Conservation (phyloP, 2,329 filamentous ascomycete species). For the Ophiostoma sp. region DNA sequence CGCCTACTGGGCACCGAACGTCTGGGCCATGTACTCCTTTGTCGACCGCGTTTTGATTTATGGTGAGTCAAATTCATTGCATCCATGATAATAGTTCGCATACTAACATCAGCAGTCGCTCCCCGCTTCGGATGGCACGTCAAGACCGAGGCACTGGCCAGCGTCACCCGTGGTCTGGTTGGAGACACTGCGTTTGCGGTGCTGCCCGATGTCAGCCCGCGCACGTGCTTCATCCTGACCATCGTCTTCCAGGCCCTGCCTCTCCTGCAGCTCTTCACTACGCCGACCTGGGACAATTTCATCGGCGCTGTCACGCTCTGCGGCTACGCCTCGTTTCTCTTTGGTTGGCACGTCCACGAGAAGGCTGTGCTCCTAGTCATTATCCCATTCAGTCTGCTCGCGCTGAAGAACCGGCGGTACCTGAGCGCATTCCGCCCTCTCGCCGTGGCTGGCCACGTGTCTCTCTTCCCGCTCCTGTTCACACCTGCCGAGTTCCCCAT, state of each 20-base stretch:
- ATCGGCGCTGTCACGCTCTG: slow-evolving; percentile 87
- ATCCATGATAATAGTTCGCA: too few relatives aligned
- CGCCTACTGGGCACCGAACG: slow-evolving; percentile 96
- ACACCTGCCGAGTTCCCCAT: slow-evolving; percentile 90
- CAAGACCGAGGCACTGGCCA: slow-evolving; percentile 73
- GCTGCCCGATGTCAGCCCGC: slow-evolving; percentile 79
- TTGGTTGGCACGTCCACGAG: slow-evolving; percentile 98
- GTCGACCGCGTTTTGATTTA: slow-evolving; percentile 79
- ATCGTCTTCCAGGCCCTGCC: slow-evolving; percentile 78
- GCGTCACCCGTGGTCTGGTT: slow-evolving; percentile 88
- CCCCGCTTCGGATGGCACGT: slow-evolving; percentile 75
- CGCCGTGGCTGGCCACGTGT: slow-evolving; percentile 91
- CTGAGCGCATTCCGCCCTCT: slow-evolving; percentile 89
- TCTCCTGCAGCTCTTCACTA: slow-evolving; percentile 76
- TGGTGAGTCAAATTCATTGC: slow-evolving; percentile 53
- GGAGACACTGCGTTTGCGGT: slow-evolving; percentile 94
- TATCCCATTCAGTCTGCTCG: slow-evolving; percentile 90
- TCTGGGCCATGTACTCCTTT: slow-evolving; percentile 97
- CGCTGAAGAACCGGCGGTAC: slow-evolving; percentile 84
- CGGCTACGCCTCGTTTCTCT: slow-evolving; percentile 93
- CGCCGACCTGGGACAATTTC: slow-evolving; percentile 85
- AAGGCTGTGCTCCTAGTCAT: slow-evolving; percentile 94
- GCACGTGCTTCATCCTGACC: slow-evolving; percentile 78
- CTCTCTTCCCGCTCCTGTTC: slow-evolving; percentile 90
- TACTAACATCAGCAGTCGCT: slow-evolving; percentile 62